Conservation (phyloP, 2,329 filamentous ascomycete genomes). For the Diaporthe ilicicola region DNA sequence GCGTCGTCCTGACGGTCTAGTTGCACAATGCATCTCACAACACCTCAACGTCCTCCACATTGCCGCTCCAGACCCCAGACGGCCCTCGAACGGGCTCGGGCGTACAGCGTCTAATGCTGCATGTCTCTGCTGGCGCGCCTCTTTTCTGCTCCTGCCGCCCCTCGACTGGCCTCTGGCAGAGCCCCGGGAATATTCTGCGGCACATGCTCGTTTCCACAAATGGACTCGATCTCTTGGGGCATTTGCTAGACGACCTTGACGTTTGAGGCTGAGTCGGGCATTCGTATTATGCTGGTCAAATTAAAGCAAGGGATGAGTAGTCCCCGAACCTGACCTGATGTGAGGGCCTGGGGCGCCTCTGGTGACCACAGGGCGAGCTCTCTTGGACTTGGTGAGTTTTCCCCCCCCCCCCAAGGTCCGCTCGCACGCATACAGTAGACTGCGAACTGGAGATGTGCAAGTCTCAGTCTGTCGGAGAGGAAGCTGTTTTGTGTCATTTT, state of each 20-base stretch:
- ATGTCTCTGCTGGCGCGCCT: conserved; percentile 32
- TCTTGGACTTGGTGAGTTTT: neutral
- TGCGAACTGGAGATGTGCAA: neutral
- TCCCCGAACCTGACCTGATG: conserved; percentile 12
- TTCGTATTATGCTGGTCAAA: conserved; percentile 25
- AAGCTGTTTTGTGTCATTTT: neutral
- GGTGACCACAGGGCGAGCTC: conserved; percentile 7
- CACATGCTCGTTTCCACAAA: conserved; percentile 17
- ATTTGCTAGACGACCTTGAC: conserved; percentile 10
- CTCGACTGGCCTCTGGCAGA: neutral
- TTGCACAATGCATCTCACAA: conserved; percentile 13
- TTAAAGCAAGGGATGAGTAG: conserved; percentile 23
- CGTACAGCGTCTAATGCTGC: conserved; percentile 24
- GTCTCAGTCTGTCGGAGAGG: conserved; percentile 17
- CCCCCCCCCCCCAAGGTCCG: conserved; percentile 3
- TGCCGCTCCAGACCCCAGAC: conserved; percentile 4
- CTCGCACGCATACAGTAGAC: neutral
- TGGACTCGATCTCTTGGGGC: conserved; percentile 6
- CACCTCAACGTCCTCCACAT: conserved; percentile 20
- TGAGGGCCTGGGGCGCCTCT: neutral
- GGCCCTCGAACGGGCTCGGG: conserved; percentile 10
- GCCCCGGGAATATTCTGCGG: conserved; percentile 16
- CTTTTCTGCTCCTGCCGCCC: conserved; percentile 12
- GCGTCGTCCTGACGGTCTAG: neutral
- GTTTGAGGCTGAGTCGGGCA: conserved; percentile 23